Conservation (phyloP, 768 basidiomycete genomes). For the Kockovaella imperatae region DNA sequence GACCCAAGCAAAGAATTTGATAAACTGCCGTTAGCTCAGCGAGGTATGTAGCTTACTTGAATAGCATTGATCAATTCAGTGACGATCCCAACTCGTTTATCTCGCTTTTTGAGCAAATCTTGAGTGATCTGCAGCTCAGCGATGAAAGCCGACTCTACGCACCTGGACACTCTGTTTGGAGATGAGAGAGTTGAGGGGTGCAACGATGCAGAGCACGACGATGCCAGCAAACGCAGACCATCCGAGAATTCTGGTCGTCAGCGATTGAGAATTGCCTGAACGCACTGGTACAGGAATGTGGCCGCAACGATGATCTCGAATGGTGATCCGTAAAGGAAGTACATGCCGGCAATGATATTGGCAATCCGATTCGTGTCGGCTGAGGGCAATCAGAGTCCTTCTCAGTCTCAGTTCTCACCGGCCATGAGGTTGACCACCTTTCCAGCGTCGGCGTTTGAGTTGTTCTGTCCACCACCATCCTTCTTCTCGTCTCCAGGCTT, state of each 20-base stretch:
- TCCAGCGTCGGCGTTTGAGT: constrained; percentile 67
- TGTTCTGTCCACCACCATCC: constrained; percentile 24
- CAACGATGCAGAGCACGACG: constrained; percentile 57
- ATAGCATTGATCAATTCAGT: constrained; percentile 60
- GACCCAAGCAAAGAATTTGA: constrained; percentile 71
- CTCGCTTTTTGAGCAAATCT: constrained; percentile 50
- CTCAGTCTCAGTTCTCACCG: constrained; percentile 13
- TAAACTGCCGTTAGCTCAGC: constrained; percentile 22
- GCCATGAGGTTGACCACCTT: constrained; percentile 89
- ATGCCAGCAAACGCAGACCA: constrained; percentile 66
- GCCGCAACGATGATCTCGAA: constrained; percentile 69
- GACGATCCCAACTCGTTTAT: constrained; percentile 68
- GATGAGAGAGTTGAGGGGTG: constrained; percentile 65
- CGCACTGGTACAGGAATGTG: constrained; percentile 68
- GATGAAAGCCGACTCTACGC: constrained; percentile 23
- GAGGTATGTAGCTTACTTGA: constrained; percentile 47
- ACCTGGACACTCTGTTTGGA: constrained; percentile 58
- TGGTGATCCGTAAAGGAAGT: constrained; percentile 50
- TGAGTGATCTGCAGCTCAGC: constrained; percentile 30
- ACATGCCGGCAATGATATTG: constrained; percentile 23
- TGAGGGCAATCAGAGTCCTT: constrained; percentile 6
- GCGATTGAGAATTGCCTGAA: constrained; percentile 12
- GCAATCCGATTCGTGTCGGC: constrained; percentile 30
- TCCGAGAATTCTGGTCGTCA: constrained; percentile 53
- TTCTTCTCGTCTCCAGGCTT: constrained; percentile 38